phyloP scores from a whole-genome alignment of 2,329 filamentous ascomycete genomes.

The Talaromyces sp. region DNA sequence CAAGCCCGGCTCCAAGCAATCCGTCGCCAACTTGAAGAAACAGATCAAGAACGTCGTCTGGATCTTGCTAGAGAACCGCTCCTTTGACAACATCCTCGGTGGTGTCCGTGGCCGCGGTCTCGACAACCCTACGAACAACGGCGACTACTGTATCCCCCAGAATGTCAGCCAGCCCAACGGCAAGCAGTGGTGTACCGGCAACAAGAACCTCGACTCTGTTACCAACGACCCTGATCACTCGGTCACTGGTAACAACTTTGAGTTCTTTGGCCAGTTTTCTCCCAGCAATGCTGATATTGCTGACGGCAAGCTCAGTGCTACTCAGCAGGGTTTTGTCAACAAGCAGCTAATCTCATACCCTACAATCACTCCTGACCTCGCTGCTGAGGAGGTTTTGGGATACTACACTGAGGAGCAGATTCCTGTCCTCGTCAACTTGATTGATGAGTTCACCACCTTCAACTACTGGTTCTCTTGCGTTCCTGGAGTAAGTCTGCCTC shows the following conservation, averaged over 20 bases:
- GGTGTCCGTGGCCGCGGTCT: conserved; percentile 39
- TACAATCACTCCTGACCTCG: conserved; percentile 30
- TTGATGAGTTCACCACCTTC: conserved; percentile 43
- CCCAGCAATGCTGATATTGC: conserved; percentile 39
- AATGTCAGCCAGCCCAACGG: conserved; percentile 32
- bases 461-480: conserved; percentile 47
- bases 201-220: conserved; percentile 42
- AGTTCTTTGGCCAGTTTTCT: conserved; percentile 43
- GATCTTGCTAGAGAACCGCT: conserved; percentile 44
- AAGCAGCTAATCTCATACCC: conserved; percentile 40
- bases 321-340: conserved; percentile 41
- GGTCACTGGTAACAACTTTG: conserved; percentile 43
- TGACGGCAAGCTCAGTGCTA: conserved; percentile 28
- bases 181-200: conserved; percentile 30
- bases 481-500: conserved; percentile 36
- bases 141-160: conserved; percentile 42
- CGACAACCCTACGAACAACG: conserved; percentile 43
- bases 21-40: conserved; percentile 31
- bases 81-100: conserved; percentile 45
- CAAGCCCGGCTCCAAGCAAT: conserved; percentile 29
- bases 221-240: conserved; percentile 43
- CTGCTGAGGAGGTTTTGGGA: conserved; percentile 42
- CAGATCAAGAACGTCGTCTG: conserved; percentile 39
- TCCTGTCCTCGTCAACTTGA: conserved; percentile 40
- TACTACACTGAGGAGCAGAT: conserved; percentile 46